A percentile compares a stretch with the other conserved stretches of the same genome.
Evolutionary conservation across 2,329 filamentous ascomycete genomes (phyloP).

Genomic region (Berkeleyomyces basicola): DNA sequence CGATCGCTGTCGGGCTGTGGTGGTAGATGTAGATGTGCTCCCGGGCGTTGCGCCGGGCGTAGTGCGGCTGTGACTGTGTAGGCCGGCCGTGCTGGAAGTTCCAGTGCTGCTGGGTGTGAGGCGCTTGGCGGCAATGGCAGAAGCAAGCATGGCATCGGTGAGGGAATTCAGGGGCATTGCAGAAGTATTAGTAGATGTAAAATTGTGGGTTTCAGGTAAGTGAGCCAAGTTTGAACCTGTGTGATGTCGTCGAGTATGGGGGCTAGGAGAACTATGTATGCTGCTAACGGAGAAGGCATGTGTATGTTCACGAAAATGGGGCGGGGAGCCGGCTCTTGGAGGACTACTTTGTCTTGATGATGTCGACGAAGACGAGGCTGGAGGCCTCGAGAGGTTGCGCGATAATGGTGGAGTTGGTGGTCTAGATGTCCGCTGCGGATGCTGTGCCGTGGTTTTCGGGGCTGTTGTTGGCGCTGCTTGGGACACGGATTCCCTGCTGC

Average conservation of each 20-base stretch:
- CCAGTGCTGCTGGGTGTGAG: slow-evolving; percentile 26
- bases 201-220: slow-evolving; percentile 16
- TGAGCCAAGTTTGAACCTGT: not conserved
- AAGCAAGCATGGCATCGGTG: slow-evolving; percentile 58
- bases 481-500: not conserved
- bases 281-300: slow-evolving; percentile 12
- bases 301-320: slow-evolving; percentile 18
- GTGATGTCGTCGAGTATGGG: slow-evolving; percentile 14
- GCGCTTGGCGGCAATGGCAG: slow-evolving; percentile 52
- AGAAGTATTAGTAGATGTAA: not conserved
- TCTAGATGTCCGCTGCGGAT: slow-evolving; percentile 11
- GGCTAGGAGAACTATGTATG: slow-evolving; percentile 2
- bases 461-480: not conserved
- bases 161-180: slow-evolving; percentile 45
- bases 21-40: not conserved
- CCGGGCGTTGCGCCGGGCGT: slow-evolving; percentile 23
- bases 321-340: slow-evolving; percentile 16
- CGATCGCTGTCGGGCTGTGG: not conserved
- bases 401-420: slow-evolving; percentile 7
- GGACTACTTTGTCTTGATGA: slow-evolving; percentile 20
- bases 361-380: slow-evolving; percentile 17
- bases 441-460: not conserved
- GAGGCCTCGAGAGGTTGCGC: slow-evolving; percentile 12
- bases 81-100: slow-evolving; percentile 19
- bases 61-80: not conserved